Evolutionary conservation across 495 filamentous ascomycete genomes (phyloP).

Genomic region (Aspergillus sclerotiicarbonarius): DNA sequence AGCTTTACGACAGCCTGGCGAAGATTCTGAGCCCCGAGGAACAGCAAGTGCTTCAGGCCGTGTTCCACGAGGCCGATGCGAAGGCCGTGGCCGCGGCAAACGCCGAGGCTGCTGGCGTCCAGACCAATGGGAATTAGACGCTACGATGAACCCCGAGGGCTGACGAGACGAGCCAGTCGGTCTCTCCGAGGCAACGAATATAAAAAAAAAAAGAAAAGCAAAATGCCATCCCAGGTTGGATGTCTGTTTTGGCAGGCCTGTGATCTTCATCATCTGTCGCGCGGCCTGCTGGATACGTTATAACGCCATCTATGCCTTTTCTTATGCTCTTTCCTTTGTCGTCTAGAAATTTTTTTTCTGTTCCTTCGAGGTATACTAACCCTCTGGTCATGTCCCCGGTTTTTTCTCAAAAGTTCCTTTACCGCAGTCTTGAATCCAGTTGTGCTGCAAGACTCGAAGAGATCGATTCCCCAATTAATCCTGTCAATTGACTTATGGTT

Average conservation of each 20-base stretch:
- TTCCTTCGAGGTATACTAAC: slow-evolving; percentile 6
- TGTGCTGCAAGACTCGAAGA: slow-evolving; percentile 11
- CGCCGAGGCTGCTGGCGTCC: slow-evolving; percentile 37
- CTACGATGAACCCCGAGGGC: slow-evolving; percentile 6
- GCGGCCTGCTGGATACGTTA: slow-evolving; percentile 17
- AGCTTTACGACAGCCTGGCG: slow-evolving; percentile 79
- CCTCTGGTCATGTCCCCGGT: slow-evolving; percentile 24
- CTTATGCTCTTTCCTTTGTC: slow-evolving; percentile 27
- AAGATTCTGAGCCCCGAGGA: slow-evolving; percentile 77
- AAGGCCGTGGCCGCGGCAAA: slow-evolving; percentile 48
- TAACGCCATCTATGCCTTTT: slow-evolving; percentile 41
- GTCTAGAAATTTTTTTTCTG: slow-evolving; percentile 22
- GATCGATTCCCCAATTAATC: slow-evolving; percentile 14
- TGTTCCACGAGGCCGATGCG: slow-evolving; percentile 76
- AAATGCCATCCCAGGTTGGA: slow-evolving; percentile 7
- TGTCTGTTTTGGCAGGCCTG: slow-evolving; percentile 5
- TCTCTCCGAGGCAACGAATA: neutral
- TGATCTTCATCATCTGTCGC: slow-evolving; percentile 5
- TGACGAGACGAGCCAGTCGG: slow-evolving; percentile 6
- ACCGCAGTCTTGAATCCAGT: slow-evolving; percentile 19
- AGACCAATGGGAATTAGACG: slow-evolving; percentile 39
- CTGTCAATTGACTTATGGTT: slow-evolving; percentile 12
- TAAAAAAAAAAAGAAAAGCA: neutral
- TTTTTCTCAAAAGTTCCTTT: slow-evolving; percentile 34
- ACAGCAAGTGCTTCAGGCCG: slow-evolving; percentile 73